Base-by-base conservation (phyloP, 2,329 filamentous ascomycete species). In the Aspergillus sp. region DNA sequence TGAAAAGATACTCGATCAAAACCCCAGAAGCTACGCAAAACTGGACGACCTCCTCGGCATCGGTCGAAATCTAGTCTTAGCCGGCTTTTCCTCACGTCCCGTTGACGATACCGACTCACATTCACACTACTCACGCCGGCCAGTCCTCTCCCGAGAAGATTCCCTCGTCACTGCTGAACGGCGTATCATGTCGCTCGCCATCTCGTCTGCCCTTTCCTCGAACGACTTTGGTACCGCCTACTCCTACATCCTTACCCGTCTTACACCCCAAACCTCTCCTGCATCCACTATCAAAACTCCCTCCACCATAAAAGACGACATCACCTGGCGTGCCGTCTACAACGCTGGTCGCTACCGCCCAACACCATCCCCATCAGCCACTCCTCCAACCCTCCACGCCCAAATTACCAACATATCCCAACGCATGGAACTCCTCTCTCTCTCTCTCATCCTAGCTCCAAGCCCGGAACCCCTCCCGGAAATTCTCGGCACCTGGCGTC, bases 321-420 rank as follows among this genome's bases (percentile, higher is more conserved):
- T 84, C 31, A 84, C 84, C 56, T 88, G 86, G 86, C 83, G 84
- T 27, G 85, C 85, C 35, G 86, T 85, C 14, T 83, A 87, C 67
- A 79, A 82, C 56, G 85, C 85, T 19, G 86, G 86, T 17, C 81
- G 83, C 48, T 81, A 85, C 72, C 78, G 80, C 52, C 63, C 73
- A 3, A 48, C 27, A 37, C 64, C 62, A 37, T 57, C 68, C 46
- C 64, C 66, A 46, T 64, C 66, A 54, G 70, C 60, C 60, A 66
- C 68, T 54, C 66, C 61, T 27, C 60, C 72, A 58, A 60, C 67
- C 64, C 66, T 78, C 31, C 72, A 71, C 59, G 64, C 75, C 61
- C 70, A 81, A 65, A 78, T 88, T 21, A 78, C 80, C 45, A 79
- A 81, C 53, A 78, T 88, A 14, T 83, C 86, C 53, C 85, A 88